phyloP scores from a whole-genome alignment of 345 rosid species.

The Lepidium aucheri region DNA sequence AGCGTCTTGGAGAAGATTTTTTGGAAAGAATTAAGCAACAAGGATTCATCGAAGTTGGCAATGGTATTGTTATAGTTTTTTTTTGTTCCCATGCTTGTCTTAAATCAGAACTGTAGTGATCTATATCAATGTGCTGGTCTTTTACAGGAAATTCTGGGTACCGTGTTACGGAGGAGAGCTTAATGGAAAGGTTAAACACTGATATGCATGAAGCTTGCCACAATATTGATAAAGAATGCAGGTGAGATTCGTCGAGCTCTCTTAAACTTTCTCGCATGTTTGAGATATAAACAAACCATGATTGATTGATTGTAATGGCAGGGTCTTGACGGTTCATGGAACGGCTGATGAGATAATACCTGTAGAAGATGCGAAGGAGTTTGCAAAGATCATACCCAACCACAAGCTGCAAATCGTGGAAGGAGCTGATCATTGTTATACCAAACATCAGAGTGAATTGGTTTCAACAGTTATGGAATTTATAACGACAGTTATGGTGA shows the following conservation, averaged over 20 bases:
- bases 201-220: slow-evolving; percentile 63
- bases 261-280: slow-evolving; percentile 15
- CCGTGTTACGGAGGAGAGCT: slow-evolving; percentile 54
- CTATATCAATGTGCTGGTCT: background rate
- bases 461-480: slow-evolving; percentile 47
- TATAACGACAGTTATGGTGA: slow-evolving; percentile 26
- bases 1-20: slow-evolving; percentile 60
- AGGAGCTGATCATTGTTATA: slow-evolving; percentile 63
- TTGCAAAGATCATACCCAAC: slow-evolving; percentile 61
- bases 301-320: slow-evolving; percentile 22
- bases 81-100: slow-evolving; percentile 1
- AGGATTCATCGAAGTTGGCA: slow-evolving; percentile 52
- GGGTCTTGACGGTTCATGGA: slow-evolving; percentile 84
- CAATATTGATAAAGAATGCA: slow-evolving; percentile 59
- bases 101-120: background rate
- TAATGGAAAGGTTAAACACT: slow-evolving; percentile 66
- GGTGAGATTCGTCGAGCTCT: slow-evolving; percentile 28
- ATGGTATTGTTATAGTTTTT: slow-evolving; percentile 34
- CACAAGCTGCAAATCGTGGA: slow-evolving; percentile 51
- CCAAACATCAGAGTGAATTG: slow-evolving; percentile 47
- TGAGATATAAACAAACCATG: background rate
- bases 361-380: slow-evolving; percentile 55
- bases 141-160: slow-evolving; percentile 38
- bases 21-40: slow-evolving; percentile 42
- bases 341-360: slow-evolving; percentile 51